Evolutionary conservation across 306 rosid genomes (phyloP).

Genomic region (Morella rubra): DNA sequence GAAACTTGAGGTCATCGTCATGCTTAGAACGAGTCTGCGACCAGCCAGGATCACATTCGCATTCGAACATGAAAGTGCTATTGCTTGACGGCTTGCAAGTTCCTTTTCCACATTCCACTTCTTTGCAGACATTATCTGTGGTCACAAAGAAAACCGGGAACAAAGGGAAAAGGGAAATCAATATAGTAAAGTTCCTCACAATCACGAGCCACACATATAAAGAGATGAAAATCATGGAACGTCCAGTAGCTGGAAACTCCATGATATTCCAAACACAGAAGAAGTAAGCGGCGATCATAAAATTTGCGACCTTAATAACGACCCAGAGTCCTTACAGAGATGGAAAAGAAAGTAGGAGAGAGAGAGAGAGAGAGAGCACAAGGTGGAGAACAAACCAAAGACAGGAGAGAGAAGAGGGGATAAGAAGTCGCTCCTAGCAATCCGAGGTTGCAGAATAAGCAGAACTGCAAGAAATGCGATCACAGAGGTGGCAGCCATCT

Average conservation of each 20-base stretch:
- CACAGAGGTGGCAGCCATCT: slow-evolving; percentile 48
- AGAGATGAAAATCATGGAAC: background rate
- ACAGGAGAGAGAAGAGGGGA: slow-evolving; percentile 64
- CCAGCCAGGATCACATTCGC: slow-evolving; percentile 82
- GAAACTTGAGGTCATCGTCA: slow-evolving; percentile 46
- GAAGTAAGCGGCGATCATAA: slow-evolving; percentile 3
- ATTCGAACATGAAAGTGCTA: slow-evolving; percentile 53
- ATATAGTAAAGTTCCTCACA: background rate
- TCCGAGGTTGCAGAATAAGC: slow-evolving; percentile 42
- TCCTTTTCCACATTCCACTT: slow-evolving; percentile 76
- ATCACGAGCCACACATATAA: background rate
- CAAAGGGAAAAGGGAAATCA: slow-evolving; percentile 3
- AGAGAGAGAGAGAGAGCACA: background rate
- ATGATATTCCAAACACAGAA: slow-evolving; percentile 7
- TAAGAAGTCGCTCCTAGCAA: slow-evolving; percentile 39
- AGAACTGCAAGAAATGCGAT: slow-evolving; percentile 30
- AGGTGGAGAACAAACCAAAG: slow-evolving; percentile 46
- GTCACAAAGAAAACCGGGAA: slow-evolving; percentile 10
- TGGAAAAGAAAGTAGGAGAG: background rate
- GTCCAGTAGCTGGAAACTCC: slow-evolving; percentile 9
- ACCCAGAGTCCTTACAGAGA: slow-evolving; percentile 1
- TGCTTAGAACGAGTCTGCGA: slow-evolving; percentile 41
- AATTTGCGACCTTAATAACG: background rate
- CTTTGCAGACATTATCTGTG: slow-evolving; percentile 68
- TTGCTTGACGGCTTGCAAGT: slow-evolving; percentile 64